Base-by-base conservation (phyloP, 805 yeast genomes). In the Lachancea sp. region DNA sequence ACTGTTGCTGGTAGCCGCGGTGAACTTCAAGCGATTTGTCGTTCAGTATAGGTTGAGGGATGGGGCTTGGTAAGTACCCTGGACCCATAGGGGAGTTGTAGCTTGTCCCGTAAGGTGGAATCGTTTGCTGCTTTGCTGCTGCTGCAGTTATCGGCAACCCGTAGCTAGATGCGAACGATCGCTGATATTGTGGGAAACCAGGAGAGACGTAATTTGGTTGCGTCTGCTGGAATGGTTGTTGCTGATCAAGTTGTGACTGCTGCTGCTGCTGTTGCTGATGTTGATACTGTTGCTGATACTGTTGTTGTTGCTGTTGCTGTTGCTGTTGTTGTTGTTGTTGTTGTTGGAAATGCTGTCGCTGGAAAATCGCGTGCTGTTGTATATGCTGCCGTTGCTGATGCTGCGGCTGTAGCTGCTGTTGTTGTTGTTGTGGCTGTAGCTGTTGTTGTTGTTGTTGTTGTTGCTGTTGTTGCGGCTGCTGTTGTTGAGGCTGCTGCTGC, bases 221-320 rank as follows among this genome's bases (percentile, higher is more conserved):
- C 25, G 40, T 22, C 31, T 42, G 45, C 11, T 40, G 35, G 22
- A 22, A 36, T 3, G 39, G 39, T 17, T 52, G 62, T 26, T 47
- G 57, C 35, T 52, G 62, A 29, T 51, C 57, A 38, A 44, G 60
- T 36, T 49, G 54, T 6, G 4, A 15, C 17, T 32, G 35, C 43
- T 47, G 51, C 33, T 42, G 52, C 10, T 42, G 47, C 40, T 62
- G 67, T 32, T 65, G 68, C 13, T 62, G 67, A 38, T 58, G 65
- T 46, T 62, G 71, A 33, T 60, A 65, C 20, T 60, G 48, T 20
- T 45, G 48, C 18, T 41, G 43, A 12, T 45, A 43, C 37, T 27
- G 43, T 38, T 38, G 37, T 17, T 32, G 48, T 25, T 34, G 50
- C 43, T 43, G 59, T 20, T 49, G 53, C 38, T 53, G 60, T 38